Base-by-base conservation (phyloP, 495 filamentous ascomycete genomes). In the Penicillium samsonianum region DNA sequence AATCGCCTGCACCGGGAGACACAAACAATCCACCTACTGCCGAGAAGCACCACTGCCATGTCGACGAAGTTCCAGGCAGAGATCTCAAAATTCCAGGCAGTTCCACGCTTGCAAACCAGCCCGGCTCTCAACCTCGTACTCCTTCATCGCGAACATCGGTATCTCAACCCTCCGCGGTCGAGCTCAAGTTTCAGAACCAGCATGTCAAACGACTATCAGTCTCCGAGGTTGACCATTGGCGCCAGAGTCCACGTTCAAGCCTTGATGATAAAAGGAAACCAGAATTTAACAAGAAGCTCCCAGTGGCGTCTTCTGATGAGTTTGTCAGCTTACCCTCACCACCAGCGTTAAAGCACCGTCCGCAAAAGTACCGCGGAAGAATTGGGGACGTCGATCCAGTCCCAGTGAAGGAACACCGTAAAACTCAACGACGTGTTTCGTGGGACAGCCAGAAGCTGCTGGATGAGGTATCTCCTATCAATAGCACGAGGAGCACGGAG, bases 371-470 rank as follows among this genome's bases (percentile, higher is more conserved):
- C 48, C 73, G 75, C 5, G 75, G 75, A 12, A 64, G 69, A 48
- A 62, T 65, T 11, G 65, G 51, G 16, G 64, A 70, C 31, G n/a
- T 55, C 17, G 68, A 71, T 30, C 44, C 46, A n/a, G n/a, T 48
- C 31, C 50, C 53, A 2, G 12, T 50, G 5, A 68, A 65, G 44
- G 62, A 71, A 37, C 52, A 61, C n/a, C 48, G 57, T 2, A 78
- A 75, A 47, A 70, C 64, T 33, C 66, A 72, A 28, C 61, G 75
- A 16, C 70, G 76, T 10, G 76, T 79, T 7, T 78, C 76, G 9
- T 79, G 75, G 75, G 75, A 79, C 48, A 75, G 72, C 10, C 67
- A 75, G 23, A 78, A 77, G 31, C 23, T 73, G 7, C 51, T 76
- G 31, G 72, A 73, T 55, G 65, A 76, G 8, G 46, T 64, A 12